phyloP scores from a whole-genome alignment of 768 basidiomycete species.

The Pulveroboletus sp. region DNA sequence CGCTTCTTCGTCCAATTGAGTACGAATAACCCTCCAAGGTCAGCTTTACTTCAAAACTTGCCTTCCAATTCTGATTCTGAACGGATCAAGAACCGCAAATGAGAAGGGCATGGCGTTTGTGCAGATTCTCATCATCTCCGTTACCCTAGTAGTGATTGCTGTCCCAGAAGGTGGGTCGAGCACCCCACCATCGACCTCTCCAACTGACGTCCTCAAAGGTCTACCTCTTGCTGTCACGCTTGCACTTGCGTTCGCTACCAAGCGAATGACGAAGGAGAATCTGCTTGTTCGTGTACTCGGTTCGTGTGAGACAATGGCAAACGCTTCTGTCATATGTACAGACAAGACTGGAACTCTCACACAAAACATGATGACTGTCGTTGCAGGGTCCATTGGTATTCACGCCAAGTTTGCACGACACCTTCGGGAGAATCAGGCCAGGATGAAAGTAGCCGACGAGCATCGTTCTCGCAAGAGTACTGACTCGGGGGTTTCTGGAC shows the following conservation, averaged over 20 bases:
- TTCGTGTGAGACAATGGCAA: constrained; percentile 98
- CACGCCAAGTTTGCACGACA: constrained; percentile 89
- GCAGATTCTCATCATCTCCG: constrained; percentile 89
- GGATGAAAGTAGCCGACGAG: constrained; percentile 67
- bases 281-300: constrained; percentile 92
- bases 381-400: constrained; percentile 91
- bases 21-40: constrained; percentile 53
- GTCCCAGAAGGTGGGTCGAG: constrained; percentile 66
- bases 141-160: constrained; percentile 85
- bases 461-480: constrained; percentile 30
- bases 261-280: constrained; percentile 96
- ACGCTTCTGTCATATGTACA: constrained; percentile 92
- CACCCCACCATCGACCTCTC: neutral
- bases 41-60: constrained; percentile 6
- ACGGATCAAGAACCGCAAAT: constrained; percentile 50
- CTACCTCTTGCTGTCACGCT: constrained; percentile 94
- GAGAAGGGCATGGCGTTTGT: constrained; percentile 89
- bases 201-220: constrained; percentile 40
- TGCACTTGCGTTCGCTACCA: constrained; percentile 94
- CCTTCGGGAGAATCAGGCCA: constrained; percentile 63
- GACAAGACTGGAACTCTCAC: constrained; percentile 98
- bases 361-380: constrained; percentile 92
- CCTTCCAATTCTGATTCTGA: constrained; percentile 8
- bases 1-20: constrained; percentile 90
- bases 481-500: constrained; percentile 33